These are phyloP conservation scores for Calophaca sinica DNA, from an alignment of 306 rosid genomes.

Conservation along the genomic window DNA sequence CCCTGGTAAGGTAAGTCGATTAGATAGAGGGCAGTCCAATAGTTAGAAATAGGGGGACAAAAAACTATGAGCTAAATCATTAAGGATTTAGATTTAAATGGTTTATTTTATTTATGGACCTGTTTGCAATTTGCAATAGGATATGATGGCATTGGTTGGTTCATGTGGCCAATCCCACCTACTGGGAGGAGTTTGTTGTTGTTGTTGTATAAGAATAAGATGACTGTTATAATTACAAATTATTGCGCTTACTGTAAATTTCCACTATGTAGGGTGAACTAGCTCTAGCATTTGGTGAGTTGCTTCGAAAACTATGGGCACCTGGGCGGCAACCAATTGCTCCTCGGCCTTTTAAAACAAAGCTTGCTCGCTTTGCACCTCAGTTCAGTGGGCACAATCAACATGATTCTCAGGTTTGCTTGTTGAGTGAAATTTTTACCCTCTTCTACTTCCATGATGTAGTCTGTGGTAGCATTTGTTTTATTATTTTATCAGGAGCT, in stretches of 20 bases:
- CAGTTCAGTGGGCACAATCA: constrained; percentile 98
- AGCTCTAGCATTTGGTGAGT: constrained; percentile 96
- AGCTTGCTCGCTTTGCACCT: constrained; percentile 99
- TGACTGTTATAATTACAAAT: constrained; percentile 14
- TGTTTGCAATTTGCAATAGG: background rate
- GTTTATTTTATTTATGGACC: constrained; percentile 12
- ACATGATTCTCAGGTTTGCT: constrained; percentile 97
- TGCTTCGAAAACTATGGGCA: constrained; percentile 97
- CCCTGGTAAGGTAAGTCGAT: background rate
- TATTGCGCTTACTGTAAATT: constrained; percentile 42
- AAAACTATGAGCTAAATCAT: background rate
- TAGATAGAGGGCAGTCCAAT: background rate
- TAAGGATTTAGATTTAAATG: constrained; percentile 8
- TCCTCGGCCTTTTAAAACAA: constrained; percentile 91
- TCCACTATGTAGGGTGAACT: constrained; percentile 76
- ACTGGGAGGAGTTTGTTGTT: background rate
- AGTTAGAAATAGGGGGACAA: background rate
- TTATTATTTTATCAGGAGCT: constrained; percentile 77
- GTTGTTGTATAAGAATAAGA: background rate
- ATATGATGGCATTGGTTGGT: background rate
- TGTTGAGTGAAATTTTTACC: constrained; percentile 11
- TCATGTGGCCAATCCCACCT: background rate
- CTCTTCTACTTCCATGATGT: constrained; percentile 32
- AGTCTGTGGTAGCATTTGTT: constrained; percentile 43
- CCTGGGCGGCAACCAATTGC: constrained; percentile 94